phyloP scores from a whole-genome alignment of 2,329 filamentous ascomycete genomes.

The Tolypocladium sp. region DNA sequence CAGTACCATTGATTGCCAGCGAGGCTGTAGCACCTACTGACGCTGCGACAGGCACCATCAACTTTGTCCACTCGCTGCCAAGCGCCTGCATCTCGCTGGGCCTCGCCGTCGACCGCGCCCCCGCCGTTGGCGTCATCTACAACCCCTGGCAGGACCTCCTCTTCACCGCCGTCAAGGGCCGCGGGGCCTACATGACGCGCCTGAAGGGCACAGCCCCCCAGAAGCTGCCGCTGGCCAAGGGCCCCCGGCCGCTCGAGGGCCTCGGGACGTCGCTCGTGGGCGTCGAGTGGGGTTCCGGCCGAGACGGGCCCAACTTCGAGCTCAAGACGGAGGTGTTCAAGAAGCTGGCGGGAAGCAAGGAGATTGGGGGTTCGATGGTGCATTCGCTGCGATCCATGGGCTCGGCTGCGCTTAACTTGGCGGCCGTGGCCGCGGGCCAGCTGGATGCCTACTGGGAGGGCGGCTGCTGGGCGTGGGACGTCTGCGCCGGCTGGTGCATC shows the following conservation, averaged over 20 bases:
- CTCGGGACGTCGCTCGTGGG: constrained; percentile 58
- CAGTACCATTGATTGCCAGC: not conserved
- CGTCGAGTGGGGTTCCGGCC: constrained; percentile 64
- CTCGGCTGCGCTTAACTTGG: constrained; percentile 67
- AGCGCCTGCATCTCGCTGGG: constrained; percentile 71
- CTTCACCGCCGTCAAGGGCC: constrained; percentile 59
- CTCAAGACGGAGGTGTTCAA: constrained; percentile 60
- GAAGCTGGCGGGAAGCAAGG: constrained; percentile 46
- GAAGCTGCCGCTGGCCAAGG: constrained; percentile 29
- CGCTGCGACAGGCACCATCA: constrained; percentile 45
- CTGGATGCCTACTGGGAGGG: constrained; percentile 75
- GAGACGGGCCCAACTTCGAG: constrained; percentile 61
- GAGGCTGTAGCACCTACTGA: not conserved
- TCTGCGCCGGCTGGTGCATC: constrained; percentile 73
- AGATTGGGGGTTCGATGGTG: constrained; percentile 64
- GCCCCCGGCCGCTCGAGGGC: constrained; percentile 46
- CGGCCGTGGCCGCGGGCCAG: constrained; percentile 60
- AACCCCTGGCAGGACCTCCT: constrained; percentile 66
- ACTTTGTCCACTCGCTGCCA: constrained; percentile 71
- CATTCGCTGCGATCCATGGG: constrained; percentile 64
- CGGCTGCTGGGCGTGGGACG: constrained; percentile 80
- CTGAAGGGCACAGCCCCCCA: constrained; percentile 27
- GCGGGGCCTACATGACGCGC: constrained; percentile 53
- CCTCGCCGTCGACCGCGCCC: constrained; percentile 51
- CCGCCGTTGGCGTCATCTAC: constrained; percentile 67